Base-by-base conservation (phyloP, 2,329 filamentous ascomycete species). In the Tolypocladium inflatum region DNA sequence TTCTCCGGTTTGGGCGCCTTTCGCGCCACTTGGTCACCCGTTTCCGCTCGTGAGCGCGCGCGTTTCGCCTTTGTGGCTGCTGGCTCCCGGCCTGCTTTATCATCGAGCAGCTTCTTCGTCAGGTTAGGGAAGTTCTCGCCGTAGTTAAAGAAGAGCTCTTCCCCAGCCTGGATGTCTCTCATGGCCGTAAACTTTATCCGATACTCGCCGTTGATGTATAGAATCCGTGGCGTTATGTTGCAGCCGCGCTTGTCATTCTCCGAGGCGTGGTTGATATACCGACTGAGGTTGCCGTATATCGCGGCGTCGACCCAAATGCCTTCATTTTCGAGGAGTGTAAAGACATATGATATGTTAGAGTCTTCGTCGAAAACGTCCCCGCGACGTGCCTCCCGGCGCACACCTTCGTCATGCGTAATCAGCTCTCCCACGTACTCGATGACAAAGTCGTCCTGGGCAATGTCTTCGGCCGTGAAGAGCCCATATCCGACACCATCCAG, bases 121-220 rank as follows among this genome's bases (percentile, higher is more conserved):
- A 86, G 69, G 59, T 86, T 85, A 15, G 83, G 82, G 64, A 87
- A 87, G 61, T 85, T 82, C 65, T 86, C 81, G 48, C 88, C 88
- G 64, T 95, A 94, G 67, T 93, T 83, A 71, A 93, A 95, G 67
- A 91, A 88, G 0, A 95, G 74, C 70, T 94, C 90, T 60, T 91
- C 86, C 30, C 90, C 90, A 4, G 81, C 78, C 59, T 80, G 78
- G 66, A 94, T 88, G 45, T 87, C 80, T 2, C 82, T 77, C 57
- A 80, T 76, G 0, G 89, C 88, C 53, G 82, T 85, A 64, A 94
- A 88, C 51, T 85, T 88, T 68, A 94, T 90, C 17, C 90, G 83
- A 64, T 87, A 87, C 61, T 89, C 86, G 30, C 87, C 86, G 64
- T 90, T 90, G 59, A 90, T 89, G 55, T 90, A 83, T 19, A 88